Percentiles rank a stretch among this genome's conserved stretches.
Evolutionary conservation across 352 stramenopile genomes (phyloP).

Genomic region (Lagenidium giganteum): DNA sequence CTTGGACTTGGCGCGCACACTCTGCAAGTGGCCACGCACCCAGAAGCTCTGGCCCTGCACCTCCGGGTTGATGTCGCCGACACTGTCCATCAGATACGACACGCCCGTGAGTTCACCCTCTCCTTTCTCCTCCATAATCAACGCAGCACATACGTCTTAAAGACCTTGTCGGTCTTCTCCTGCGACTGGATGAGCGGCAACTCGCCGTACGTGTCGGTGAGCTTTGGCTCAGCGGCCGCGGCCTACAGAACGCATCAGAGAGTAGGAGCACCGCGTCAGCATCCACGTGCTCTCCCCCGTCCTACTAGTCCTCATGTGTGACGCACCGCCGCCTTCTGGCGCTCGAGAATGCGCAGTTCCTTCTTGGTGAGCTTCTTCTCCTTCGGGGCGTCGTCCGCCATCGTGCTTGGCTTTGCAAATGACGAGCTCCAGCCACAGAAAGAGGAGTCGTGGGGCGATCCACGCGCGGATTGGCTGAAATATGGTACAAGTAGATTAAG

Average conservation of each 20-base stretch:
- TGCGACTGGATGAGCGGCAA: conserved; percentile 88
- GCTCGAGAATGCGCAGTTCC: conserved; percentile 85
- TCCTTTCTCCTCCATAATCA: conserved; percentile 22
- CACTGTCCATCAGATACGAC: no score
- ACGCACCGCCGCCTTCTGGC: conserved; percentile 72
- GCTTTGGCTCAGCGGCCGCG: conserved; percentile 53
- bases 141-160: conserved; percentile 33
- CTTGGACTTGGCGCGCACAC: conserved; percentile 91
- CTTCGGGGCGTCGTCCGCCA: conserved; percentile 41
- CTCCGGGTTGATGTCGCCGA: conserved; percentile 72
- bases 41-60: conserved; percentile 89
- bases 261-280: conserved; percentile 1
- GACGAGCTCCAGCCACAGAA: conserved; percentile 16
- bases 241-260: conserved; percentile 18
- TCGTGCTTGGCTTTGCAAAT: conserved; percentile 8
- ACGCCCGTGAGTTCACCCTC: no score
- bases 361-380: conserved; percentile 88
- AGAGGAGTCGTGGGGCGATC: no score
- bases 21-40: conserved; percentile 94
- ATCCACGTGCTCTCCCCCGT: no score
- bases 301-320: no score
- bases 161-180: conserved; percentile 75
- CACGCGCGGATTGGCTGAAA: conserved; percentile 18
- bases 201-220: conserved; percentile 86
- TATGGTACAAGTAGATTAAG: not conserved